A percentile compares a stretch with the other conserved stretches of the same genome.
Evolutionary conservation across 805 yeast genomes (phyloP).

Genomic region (Suhomyces faveliae): DNA sequence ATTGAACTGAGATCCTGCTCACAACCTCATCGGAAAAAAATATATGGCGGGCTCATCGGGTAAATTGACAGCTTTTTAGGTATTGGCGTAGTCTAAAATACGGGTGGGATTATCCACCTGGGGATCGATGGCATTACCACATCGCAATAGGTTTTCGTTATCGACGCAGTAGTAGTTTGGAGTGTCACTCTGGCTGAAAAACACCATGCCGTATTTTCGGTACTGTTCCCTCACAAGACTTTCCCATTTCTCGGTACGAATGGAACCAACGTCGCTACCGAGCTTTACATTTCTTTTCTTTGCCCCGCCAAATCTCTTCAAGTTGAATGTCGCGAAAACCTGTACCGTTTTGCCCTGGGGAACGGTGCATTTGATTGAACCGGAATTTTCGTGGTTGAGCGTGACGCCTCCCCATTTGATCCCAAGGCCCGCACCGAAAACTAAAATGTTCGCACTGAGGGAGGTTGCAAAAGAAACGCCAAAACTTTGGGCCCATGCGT

Average conservation of each 20-base stretch:
- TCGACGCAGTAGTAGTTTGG: conserved; percentile 13
- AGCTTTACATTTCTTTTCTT: conserved; percentile 5
- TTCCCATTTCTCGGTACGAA: neutral
- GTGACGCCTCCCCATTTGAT: neutral
- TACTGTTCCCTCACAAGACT: neutral
- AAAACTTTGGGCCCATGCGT: conserved; percentile 8
- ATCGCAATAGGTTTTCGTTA: neutral
- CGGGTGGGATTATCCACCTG: conserved; percentile 4
- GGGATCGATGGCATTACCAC: conserved; percentile 11
- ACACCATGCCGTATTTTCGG: neutral
- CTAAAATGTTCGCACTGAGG: neutral
- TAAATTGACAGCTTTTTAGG: neutral
- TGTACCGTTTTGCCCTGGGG: conserved; percentile 18
- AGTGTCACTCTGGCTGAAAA: neutral
- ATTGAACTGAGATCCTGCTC: too few relatives aligned
- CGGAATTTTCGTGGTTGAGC: conserved; percentile 8
- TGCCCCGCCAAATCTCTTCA: conserved; percentile 15
- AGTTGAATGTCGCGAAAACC: conserved; percentile 16
- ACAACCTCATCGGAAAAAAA: too few relatives aligned
- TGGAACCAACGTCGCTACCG: neutral
- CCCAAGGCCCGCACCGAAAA: neutral
- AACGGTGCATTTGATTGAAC: conserved; percentile 17
- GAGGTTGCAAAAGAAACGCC: neutral
- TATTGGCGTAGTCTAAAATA: neutral
- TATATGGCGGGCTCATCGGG: neutral